Evolutionary conservation across 139 green algal species (phyloP).

Genomic region (Chlorella vulgaris): DNA sequence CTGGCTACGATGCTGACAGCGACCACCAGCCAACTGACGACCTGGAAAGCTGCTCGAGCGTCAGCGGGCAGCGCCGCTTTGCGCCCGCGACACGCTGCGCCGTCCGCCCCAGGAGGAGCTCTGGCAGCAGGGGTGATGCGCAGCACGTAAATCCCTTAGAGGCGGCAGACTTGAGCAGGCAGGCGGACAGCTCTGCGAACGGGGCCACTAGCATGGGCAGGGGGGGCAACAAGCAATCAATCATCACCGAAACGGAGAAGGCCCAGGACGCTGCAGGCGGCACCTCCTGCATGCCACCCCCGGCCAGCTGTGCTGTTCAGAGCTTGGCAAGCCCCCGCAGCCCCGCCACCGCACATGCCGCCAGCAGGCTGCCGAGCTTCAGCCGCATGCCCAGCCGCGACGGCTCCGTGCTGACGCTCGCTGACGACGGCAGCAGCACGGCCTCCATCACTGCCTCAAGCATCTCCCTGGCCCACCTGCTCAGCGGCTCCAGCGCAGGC

Average conservation of each 20-base stretch:
- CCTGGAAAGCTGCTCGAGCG: neutral
- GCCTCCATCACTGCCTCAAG: conserved; percentile 6
- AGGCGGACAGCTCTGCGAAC: too few relatives aligned
- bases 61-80: neutral
- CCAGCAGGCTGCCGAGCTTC: neutral
- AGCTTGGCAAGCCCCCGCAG: neutral
- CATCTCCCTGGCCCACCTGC: conserved; percentile 12
- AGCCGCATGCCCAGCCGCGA: neutral
- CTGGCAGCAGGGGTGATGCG: neutral
- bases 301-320: neutral
- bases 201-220: too few relatives aligned
- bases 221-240: too few relatives aligned
- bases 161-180: too few relatives aligned
- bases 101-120: neutral
- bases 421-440: neutral
- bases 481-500: neutral
- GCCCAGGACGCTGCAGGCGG: too few relatives aligned
- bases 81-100: neutral
- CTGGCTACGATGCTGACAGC: conserved; percentile 15
- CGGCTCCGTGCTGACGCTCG: neutral
- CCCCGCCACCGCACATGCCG: too few relatives aligned
- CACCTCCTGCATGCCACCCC: neutral
- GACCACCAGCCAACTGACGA: neutral
- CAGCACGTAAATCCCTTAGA: too few relatives aligned
- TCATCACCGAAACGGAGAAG: too few relatives aligned